Evolutionary conservation across 2,329 filamentous ascomycete species (phyloP), one percentile per base, ranked within the genome.

Genomic region (Penicillium sp.): DNA sequence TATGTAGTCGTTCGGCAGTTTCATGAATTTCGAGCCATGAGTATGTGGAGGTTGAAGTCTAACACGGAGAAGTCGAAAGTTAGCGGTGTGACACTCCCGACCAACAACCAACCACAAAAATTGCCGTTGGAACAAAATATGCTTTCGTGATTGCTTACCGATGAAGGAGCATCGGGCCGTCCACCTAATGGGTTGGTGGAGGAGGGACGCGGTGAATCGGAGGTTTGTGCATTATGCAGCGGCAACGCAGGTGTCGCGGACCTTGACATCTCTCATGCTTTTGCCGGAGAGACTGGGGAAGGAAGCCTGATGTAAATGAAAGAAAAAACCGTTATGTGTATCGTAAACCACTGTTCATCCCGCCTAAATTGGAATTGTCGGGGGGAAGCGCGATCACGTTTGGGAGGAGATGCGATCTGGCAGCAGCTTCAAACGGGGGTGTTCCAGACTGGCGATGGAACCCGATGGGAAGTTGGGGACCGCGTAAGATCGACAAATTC

Each of bases 11-110:
- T 51, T 86, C 81, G 43, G 91, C 92, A 11, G 89, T 88, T 74
- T 96, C 89, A 69, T 87, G 81, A 20, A 88, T 82, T n/a, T 86
- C 88, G 70, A 97, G 83, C 68, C 84, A 77, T 45, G 85, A 84
- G 69, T 84, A 86, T 37, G 73, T 75, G 35, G 77, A 76, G 43
- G 77, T 79, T 50, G 75, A 74, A 37, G 71, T 70, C 72, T 78
- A 62, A 2, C 43, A 48, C 5, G 47, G 43, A 48, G 52, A 44
- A 52, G n/a, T 46, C 15, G n/a, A 31, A 37, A 54, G 37, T 67
- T 55, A 64, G 60, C 49, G 57, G 58, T 43, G 29, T 49, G 37
- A 7, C 20, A 9, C 46, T n/a, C 12, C 33, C 18, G 18, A 23
- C n/a, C 11, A 46, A 29, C 8, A 15, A 20, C 46, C 20, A 25